Conservation (phyloP, 2,329 filamentous ascomycete species). For the Ophiostoma montium region DNA sequence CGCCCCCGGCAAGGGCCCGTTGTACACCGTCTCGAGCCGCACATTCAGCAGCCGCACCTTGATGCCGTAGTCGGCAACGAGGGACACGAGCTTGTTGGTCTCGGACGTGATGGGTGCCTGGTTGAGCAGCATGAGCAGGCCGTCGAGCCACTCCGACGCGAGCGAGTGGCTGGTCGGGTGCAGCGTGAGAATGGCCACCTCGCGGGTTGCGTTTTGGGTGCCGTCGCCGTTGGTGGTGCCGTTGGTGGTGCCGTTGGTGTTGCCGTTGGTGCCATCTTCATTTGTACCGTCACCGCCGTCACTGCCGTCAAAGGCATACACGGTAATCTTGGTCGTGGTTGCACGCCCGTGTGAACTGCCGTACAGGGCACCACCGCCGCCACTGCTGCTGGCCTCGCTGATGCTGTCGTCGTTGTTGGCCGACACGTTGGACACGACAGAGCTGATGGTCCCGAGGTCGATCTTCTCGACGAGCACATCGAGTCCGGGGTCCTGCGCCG, state of each 20-base stretch:
- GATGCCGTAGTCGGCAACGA: constrained; percentile 80
- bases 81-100: constrained; percentile 74
- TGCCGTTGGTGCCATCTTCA: constrained; percentile 16
- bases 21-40: constrained; percentile 62
- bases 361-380: constrained; percentile 19
- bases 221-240: constrained; percentile 18
- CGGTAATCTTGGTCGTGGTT: constrained; percentile 74
- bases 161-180: constrained; percentile 67
- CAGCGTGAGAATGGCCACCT: constrained; percentile 67
- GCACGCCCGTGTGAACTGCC: too few relatives aligned
- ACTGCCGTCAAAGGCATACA: constrained; percentile 54
- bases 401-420: constrained; percentile 40
- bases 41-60: constrained; percentile 91
- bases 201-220: constrained; percentile 22
- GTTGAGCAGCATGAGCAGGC: constrained; percentile 83
- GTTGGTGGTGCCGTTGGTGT: constrained; percentile 8
- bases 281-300: constrained; percentile 18
- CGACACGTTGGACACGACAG: constrained; percentile 85
- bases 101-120: constrained; percentile 95
- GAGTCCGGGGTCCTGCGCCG: constrained; percentile 51
- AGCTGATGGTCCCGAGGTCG: constrained; percentile 76
- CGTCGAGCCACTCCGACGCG: constrained; percentile 94
- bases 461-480: constrained; percentile 68
- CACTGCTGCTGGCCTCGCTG: constrained; percentile 30
- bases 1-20: constrained; percentile 51